Base-by-base conservation (phyloP, 805 yeast species). In the Hanseniaspora clermontiae region DNA sequence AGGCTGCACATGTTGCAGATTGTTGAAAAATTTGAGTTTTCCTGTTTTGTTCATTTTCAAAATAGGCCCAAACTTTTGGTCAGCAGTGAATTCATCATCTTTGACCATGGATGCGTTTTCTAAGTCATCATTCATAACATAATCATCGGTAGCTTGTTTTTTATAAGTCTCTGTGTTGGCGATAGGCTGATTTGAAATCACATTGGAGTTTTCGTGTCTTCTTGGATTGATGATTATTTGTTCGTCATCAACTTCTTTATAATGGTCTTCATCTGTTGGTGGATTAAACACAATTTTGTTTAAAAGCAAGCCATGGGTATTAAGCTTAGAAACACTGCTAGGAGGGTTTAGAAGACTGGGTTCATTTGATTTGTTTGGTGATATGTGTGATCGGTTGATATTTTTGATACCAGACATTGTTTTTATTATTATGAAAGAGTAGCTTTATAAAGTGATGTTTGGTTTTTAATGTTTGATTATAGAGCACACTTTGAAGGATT, bases 11-110 rank as follows among this genome's bases (percentile, higher is more conserved):
- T 49, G 51, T 37, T 55, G 58, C 24, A 55, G n/a, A 11, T 49
- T 49, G 15, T 50, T 55, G 37, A 49, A 55, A 20, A 55, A 55
- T 6, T 17, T 49, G 8, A 55, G 37, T 31, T 43, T 55, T 14
- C 58, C 58, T 29, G 53, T 43, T 17, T 49, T 55, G 36, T 55
- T 52, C 46, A 45, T 49, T 43, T 49, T 55, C 14, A 55, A 15
- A 1, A 55, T 43, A 8, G 52, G 58, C 2, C 52, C 52, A 42
- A 48, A 47, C 34, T 48, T 47, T 36, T 54, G 57, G 37, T 47
- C 51, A 19, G 51, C 42, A 14, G 57, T 54, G 32, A 54, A 54
- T 39, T 54, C 57, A 32, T 54, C 57, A 32, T 43, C 55, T n/a
- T 51, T 51, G 3, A 51, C 55, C 11, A 51, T 19, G 7, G 55